A percentile compares a stretch with the other conserved stretches of the same genome.
Evolutionary conservation across 2,329 filamentous ascomycete species (phyloP).

Genomic region (Coniochaeta pulveracea): DNA sequence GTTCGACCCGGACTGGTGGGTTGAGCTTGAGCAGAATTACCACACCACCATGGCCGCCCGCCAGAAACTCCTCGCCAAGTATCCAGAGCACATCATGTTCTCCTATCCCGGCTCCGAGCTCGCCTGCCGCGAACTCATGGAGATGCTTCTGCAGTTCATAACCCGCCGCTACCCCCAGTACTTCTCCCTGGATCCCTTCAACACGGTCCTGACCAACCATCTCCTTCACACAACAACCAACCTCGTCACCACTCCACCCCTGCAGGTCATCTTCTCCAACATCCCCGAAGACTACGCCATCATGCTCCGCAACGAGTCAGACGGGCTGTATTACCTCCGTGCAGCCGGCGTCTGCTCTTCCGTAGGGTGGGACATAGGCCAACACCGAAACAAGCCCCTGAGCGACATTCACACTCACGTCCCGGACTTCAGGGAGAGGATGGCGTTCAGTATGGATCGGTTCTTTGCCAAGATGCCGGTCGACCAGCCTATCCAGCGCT

Average conservation of each 20-base stretch:
- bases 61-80: constrained; percentile 47
- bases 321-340: constrained; percentile 63
- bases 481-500: constrained; percentile 67
- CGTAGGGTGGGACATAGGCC: constrained; percentile 66
- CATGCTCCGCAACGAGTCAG: constrained; percentile 57
- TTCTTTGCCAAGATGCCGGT: constrained; percentile 72
- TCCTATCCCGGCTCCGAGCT: constrained; percentile 64
- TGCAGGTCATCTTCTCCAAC: constrained; percentile 63
- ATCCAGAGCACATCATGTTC: constrained; percentile 55
- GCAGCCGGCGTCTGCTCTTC: constrained; percentile 70
- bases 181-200: constrained; percentile 45
- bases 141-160: constrained; percentile 74
- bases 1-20: constrained; percentile 74
- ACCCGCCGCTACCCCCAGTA: constrained; percentile 65
- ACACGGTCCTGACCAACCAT: constrained; percentile 51
- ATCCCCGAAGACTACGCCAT: constrained; percentile 79
- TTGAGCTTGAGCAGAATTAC: constrained; percentile 76
- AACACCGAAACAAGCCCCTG: constrained; percentile 62
- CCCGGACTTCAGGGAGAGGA: constrained; percentile 78
- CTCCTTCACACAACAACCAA: constrained; percentile 54
- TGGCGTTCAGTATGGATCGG: constrained; percentile 81
- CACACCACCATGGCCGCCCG: constrained; percentile 55
- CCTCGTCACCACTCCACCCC: constrained; percentile 49
- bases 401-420: constrained; percentile 63
- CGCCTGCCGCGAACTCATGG: constrained; percentile 78